Evolutionary conservation across 2,329 filamentous ascomycete species (phyloP), one percentile per base, ranked within the genome.

Genomic region (Colletotrichum zoysiae): DNA sequence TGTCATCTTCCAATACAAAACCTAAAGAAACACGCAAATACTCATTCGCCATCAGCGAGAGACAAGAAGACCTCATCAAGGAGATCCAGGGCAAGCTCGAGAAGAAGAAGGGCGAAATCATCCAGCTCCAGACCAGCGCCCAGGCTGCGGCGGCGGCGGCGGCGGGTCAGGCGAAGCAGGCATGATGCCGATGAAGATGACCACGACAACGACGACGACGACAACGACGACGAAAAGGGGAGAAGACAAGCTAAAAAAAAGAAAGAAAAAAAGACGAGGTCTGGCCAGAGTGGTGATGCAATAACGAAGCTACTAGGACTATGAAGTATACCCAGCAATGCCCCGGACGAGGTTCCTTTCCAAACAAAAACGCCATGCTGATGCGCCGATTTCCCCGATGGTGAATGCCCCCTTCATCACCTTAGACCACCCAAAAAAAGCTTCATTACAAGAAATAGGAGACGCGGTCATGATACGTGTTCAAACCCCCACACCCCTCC

Each of bases 81-180:
- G 87, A 89, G 63, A 81, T 82, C 1, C 87, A 90, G 77, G 83
- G 81, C 9, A 89, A 87, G 79, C 81, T 89, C 26, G 88, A 90
- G 76, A 87, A 84, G 79, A 88, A 89, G 81, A 89, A 88, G 81
- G 81, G 80, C 35, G 87, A 90, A 76, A 90, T 90, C 73, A 88
- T 90, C 58, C 86, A 89, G 76, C 76, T 84, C 11, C 88, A 90
- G 76, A 80, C 85, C 14, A 82, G 82, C 46, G 84, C 86, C 5
- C 87, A 89, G 75, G 82, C 82, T 51, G 26, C 26, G 26, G 26
- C 26, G 26, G 26, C 26, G 26, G 26, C 26, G 26, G 76, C 75
- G n/a, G 78, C 77, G 18, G 77, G 75, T 76, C 76, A 83, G 75
- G 79, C 76, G 33, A 77, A 79, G 62, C 75, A 79, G 67, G 73